Conservation (phyloP, 1,139 yeast genomes). For the Saccharomyces hybrid region DNA sequence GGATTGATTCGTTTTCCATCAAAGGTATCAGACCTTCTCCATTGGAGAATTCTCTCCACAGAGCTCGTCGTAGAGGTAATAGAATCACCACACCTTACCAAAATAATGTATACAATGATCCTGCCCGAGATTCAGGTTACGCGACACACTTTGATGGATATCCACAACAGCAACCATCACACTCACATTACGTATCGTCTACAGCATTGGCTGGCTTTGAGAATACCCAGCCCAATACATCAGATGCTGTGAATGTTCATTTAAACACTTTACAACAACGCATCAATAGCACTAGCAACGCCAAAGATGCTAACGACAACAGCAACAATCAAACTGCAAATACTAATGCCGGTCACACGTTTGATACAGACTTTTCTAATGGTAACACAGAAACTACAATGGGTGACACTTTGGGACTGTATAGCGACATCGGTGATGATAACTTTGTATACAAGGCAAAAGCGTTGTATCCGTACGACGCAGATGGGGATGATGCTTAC, state of each 20-base stretch:
- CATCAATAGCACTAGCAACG: constrained; percentile 4
- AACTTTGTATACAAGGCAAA: constrained; percentile 80
- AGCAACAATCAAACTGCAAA: background rate
- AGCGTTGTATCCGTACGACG: constrained; percentile 80
- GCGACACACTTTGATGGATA: background rate
- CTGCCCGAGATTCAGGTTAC: background rate
- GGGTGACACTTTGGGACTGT: constrained; percentile 31
- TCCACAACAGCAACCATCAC: background rate
- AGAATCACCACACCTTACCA: background rate
- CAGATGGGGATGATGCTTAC: constrained; percentile 91
- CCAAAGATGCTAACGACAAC: constrained; percentile 1
- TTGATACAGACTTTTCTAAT: constrained; percentile 29
- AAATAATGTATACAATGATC: background rate
- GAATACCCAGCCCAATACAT: constrained; percentile 25
- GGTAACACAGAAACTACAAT: constrained; percentile 33
- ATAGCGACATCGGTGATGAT: constrained; percentile 32
- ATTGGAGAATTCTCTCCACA: constrained; percentile 21
- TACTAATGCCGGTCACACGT: constrained; percentile 20
- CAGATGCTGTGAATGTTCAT: constrained; percentile 5
- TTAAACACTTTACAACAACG: background rate
- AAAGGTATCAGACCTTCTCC: constrained; percentile 37
- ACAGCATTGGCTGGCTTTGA: constrained; percentile 36
- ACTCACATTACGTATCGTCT: constrained; percentile 32
- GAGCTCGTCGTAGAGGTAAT: constrained; percentile 16
- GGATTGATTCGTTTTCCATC: constrained; percentile 68